These are phyloP conservation scores for Nitzschia sp. DNA, from an alignment of 108 stramenopile species.

Conservation along the genomic window DNA sequence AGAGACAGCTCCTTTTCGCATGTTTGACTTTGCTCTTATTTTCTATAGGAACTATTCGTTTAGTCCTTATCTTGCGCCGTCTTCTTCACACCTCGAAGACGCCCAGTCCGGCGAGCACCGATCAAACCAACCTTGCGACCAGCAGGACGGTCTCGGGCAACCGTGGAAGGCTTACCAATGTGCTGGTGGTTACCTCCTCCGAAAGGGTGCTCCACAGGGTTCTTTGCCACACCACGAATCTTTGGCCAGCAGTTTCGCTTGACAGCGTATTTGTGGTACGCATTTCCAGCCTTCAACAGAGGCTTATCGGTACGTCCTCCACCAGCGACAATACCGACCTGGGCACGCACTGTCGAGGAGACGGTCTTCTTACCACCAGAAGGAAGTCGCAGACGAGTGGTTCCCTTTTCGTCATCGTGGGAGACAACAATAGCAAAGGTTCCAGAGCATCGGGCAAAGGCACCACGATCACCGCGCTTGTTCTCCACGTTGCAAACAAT, in stretches of 20 bases:
- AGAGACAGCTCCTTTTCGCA: no score
- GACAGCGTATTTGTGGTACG: slow-evolving; percentile 99
- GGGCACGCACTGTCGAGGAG: slow-evolving; percentile 90
- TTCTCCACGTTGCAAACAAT: slow-evolving; percentile 99
- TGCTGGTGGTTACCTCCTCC: slow-evolving; percentile 99
- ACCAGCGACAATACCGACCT: slow-evolving; percentile 99
- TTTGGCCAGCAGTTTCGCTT: slow-evolving; percentile 99
- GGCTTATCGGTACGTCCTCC: slow-evolving; percentile 99
- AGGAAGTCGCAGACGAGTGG: slow-evolving; percentile 97
- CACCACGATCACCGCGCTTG: slow-evolving; percentile 94
- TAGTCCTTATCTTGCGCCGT: slow-evolving; percentile 92
- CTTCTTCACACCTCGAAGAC: slow-evolving; percentile 98
- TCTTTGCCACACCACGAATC: slow-evolving; percentile 99
- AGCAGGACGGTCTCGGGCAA: slow-evolving; percentile 83
- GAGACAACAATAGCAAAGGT: slow-evolving; percentile 97
- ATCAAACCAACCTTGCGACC: slow-evolving; percentile 99
- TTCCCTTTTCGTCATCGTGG: slow-evolving; percentile 99
- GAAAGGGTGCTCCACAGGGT: slow-evolving; percentile 99
- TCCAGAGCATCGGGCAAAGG: slow-evolving; percentile 95
- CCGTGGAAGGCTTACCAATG: slow-evolving; percentile 98
- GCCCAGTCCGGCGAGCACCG: slow-evolving; percentile 98
- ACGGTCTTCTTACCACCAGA: slow-evolving; percentile 99
- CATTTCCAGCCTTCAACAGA: slow-evolving; percentile 98
- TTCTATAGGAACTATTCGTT: slow-evolving; percentile 21
- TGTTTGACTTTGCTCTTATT: no score